phyloP scores from a whole-genome alignment of 257 asterid species.

The Solanum pennellii region DNA sequence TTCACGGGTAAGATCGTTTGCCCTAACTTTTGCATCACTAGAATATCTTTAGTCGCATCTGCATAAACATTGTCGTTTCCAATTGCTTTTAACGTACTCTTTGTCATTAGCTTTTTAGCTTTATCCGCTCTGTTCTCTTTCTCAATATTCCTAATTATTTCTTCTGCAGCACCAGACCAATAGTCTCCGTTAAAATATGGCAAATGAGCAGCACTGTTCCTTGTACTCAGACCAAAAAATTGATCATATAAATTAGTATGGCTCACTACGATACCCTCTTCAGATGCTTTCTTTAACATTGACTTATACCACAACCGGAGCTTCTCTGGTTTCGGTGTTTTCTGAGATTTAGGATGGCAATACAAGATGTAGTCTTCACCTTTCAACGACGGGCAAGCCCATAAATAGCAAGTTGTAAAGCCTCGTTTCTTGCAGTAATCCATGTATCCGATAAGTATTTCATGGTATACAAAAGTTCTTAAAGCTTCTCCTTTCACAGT shows the following conservation, averaged over 20 bases:
- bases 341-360: slow-evolving; percentile 71
- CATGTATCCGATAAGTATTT: slow-evolving; percentile 72
- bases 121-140: slow-evolving; percentile 21
- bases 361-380: slow-evolving; percentile 67
- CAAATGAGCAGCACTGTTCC: slow-evolving; percentile 43
- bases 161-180: slow-evolving; percentile 58
- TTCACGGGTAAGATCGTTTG: slow-evolving; percentile 30
- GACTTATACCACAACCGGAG: slow-evolving; percentile 46
- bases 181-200: slow-evolving; percentile 70
- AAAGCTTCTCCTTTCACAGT: slow-evolving; percentile 49
- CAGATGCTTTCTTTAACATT: slow-evolving; percentile 44
- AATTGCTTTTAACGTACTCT: slow-evolving; percentile 43
- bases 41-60: slow-evolving; percentile 38
- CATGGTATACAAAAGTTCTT: slow-evolving; percentile 68
- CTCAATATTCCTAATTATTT: slow-evolving; percentile 17
- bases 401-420: slow-evolving; percentile 52
- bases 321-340: slow-evolving; percentile 42
- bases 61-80: slow-evolving; percentile 32
- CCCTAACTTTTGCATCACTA: slow-evolving; percentile 61
- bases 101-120: slow-evolving; percentile 19
- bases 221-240: slow-evolving; percentile 38
- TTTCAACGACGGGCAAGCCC: slow-evolving; percentile 74
- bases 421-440: slow-evolving; percentile 73
- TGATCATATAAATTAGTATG: slow-evolving; percentile 41
- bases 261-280: slow-evolving; percentile 43